Evolutionary conservation across 495 filamentous ascomycete genomes (phyloP).

Genomic region (Aspergillus incahuasiensis): DNA sequence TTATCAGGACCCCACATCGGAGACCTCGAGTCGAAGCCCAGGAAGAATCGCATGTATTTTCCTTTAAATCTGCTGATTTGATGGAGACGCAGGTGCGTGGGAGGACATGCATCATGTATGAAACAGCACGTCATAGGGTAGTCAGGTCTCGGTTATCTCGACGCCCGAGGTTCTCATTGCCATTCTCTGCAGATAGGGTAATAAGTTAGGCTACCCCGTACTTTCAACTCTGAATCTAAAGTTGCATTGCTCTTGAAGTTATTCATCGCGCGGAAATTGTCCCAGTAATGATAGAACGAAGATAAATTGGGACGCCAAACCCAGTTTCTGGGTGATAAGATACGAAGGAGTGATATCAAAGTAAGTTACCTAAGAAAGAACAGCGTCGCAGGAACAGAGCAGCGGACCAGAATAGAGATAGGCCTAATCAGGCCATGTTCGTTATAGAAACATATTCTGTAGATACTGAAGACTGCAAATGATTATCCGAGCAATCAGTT

Average conservation of each 20-base stretch:
- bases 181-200: neutral
- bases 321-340: neutral
- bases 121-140: neutral
- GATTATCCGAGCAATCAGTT: slow-evolving; percentile 50
- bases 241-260: neutral
- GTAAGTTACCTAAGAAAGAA: neutral
- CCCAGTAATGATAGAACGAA: neutral
- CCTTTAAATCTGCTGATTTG: neutral
- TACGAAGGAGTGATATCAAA: neutral
- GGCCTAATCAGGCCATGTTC: neutral
- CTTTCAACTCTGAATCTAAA: neutral
- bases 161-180: neutral
- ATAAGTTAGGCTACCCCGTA: too few species aligned
- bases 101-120: neutral
- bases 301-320: neutral
- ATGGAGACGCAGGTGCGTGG: neutral
- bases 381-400: neutral
- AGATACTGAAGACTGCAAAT: neutral
- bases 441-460: neutral
- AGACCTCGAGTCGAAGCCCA: neutral
- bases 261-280: neutral
- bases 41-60: neutral
- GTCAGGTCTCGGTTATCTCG: too few species aligned
- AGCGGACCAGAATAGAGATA: neutral
- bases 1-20: neutral